These are phyloP conservation scores for Arabis alpina DNA, from an alignment of 345 rosid genomes.

Conservation along the genomic window DNA sequence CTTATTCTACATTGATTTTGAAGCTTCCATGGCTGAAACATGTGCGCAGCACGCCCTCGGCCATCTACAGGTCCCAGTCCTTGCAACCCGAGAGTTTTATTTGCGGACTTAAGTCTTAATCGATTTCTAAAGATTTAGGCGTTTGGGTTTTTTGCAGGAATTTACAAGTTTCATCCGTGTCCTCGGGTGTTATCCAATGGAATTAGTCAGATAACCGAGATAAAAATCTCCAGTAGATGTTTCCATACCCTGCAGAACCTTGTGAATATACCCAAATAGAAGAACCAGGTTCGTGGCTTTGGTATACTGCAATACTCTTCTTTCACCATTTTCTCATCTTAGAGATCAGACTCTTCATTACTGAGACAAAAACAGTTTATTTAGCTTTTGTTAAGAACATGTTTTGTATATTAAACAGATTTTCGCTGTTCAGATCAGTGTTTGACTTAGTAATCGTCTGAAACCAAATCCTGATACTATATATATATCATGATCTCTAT, in stretches of 20 bases:
- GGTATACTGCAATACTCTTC: constrained; percentile 26
- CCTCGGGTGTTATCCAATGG: constrained; percentile 80
- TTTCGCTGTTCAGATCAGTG: constrained; percentile 7
- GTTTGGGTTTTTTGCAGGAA: constrained; percentile 56
- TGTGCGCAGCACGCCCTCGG: constrained; percentile 81
- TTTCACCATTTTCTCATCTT: constrained; percentile 33
- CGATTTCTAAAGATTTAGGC: neutral
- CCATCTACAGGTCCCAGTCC: constrained; percentile 68
- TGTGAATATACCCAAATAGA: constrained; percentile 42
- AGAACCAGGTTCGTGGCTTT: constrained; percentile 26
- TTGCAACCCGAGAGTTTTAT: neutral
- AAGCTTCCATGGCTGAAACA: constrained; percentile 93
- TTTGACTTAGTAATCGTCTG: constrained; percentile 8
- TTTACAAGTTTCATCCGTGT: constrained; percentile 73
- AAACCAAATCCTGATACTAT: constrained; percentile 6
- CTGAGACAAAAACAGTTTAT: constrained; percentile 36
- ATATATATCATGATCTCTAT: neutral
- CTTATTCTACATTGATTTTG: constrained; percentile 85
- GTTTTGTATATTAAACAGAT: constrained; percentile 20
- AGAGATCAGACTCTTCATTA: constrained; percentile 24
- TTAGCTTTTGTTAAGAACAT: constrained; percentile 26
- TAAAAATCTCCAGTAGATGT: constrained; percentile 4
- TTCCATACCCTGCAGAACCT: constrained; percentile 19
- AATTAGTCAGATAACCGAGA: constrained; percentile 35
- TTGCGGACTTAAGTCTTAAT: neutral